These are phyloP conservation scores for Oehlia diaphana DNA, from an alignment of 192 early-diverging fungal genomes.

Conservation along the genomic window DNA sequence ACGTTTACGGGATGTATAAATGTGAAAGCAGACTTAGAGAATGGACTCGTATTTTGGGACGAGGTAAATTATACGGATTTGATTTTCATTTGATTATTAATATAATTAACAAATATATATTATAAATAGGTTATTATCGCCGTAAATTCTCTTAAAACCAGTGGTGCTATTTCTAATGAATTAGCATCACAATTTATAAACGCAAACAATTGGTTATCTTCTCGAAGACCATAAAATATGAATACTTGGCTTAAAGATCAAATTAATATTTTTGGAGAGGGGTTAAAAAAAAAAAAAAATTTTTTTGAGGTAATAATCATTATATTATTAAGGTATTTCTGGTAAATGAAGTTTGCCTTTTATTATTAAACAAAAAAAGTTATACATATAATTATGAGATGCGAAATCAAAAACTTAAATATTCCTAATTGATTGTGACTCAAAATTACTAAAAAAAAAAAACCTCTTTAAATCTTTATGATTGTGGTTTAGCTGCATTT, in stretches of 20 bases:
- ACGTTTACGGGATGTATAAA: slow-evolving; percentile 41
- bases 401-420: too few relatives aligned
- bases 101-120: background rate
- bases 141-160: slow-evolving; percentile 4
- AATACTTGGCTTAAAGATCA: background rate
- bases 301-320: too few relatives aligned
- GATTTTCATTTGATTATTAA: background rate
- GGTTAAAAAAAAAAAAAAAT: too few relatives aligned
- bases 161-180: slow-evolving; percentile 7
- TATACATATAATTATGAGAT: too few relatives aligned
- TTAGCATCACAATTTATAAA: slow-evolving; percentile 25
- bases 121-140: slow-evolving; percentile 15
- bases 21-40: slow-evolving; percentile 47
- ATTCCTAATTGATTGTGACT: too few relatives aligned
- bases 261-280: background rate
- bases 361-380: too few relatives aligned
- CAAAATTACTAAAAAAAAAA: too few relatives aligned
- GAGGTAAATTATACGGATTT: slow-evolving; percentile 20
- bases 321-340: too few relatives aligned
- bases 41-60: slow-evolving; percentile 56
- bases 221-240: slow-evolving; percentile 8
- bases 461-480: too few relatives aligned
- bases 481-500: background rate
- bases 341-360: too few relatives aligned
- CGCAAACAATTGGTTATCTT: slow-evolving; percentile 28